Evolutionary conservation across 306 rosid species (phyloP), one percentile per base, ranked within the genome.

Genomic region (Arachis hypogaea): DNA sequence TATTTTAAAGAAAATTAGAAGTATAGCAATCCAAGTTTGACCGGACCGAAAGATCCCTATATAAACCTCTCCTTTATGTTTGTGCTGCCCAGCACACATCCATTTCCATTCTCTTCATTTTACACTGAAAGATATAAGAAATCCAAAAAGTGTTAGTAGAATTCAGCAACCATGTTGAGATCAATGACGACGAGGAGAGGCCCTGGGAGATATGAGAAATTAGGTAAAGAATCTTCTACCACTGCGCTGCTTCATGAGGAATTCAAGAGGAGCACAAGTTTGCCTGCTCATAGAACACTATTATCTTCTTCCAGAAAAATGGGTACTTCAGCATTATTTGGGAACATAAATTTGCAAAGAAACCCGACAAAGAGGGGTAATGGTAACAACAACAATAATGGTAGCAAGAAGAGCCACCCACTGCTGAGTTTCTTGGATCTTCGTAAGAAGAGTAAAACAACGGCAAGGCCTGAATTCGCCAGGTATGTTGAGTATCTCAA

Each of bases 401-500:
- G 69, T 68, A 79, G 45, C 36, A 79, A 81, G 72, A 78, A 49
- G 55, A 49, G 77, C 68, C 89, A 86, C 33, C 89, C 94, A 33
- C 65, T 89, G 0, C 58, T 85, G 7, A 86, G 81, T 9, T 84
- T 89, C 47, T 78, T 86, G 56, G 78, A 82, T 72, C 6, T 73
- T 71, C 81, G 89, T 11, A 84, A 80, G 22, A 85, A 82, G 77
- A 86, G 71, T 81, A 89, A 85, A 67, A 63, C 91, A 28, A 86
- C 94, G 2, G 83, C 91, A 5, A 89, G 61, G 69, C 94, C 94
- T 16, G 94, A 89, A 69, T 84, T 86, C 69, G 66, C 86, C 0
- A 89, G 91, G 81, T 89, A 86, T 74, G 51, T 86, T 51, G 86
- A 89, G 81, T 86, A 86, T 77, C 70, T 89, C 41, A 89, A 83